Evolutionary conservation across 2,329 filamentous ascomycete genomes (phyloP).

Genomic region (Hortaea sp.): DNA sequence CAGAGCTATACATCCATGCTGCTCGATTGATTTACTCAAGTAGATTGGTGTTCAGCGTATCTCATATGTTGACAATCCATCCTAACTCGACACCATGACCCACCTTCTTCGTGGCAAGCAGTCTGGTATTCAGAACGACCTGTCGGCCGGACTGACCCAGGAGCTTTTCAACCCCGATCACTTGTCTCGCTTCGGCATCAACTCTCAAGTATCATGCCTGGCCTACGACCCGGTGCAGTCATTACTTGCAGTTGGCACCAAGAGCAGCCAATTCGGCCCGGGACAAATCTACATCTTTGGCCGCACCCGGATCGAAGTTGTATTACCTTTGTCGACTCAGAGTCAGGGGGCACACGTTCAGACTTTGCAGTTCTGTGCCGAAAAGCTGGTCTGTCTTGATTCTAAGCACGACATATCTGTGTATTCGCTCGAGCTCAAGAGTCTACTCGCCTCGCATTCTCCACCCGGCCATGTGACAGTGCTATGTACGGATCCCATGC

Average conservation of each 20-base stretch:
- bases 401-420: constrained; percentile 75
- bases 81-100: constrained; percentile 54
- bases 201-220: constrained; percentile 57
- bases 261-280: constrained; percentile 71
- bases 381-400: constrained; percentile 77
- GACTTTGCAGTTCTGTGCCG: constrained; percentile 71
- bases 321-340: constrained; percentile 59
- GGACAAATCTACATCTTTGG: constrained; percentile 88
- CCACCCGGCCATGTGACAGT: constrained; percentile 67
- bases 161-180: constrained; percentile 77
- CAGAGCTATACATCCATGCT: too few species aligned
- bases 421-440: constrained; percentile 67
- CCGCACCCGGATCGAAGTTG: constrained; percentile 66
- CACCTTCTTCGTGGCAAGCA: constrained; percentile 87
- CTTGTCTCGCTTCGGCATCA: constrained; percentile 67
- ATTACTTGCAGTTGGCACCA: constrained; percentile 82
- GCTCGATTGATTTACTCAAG: too few species aligned
- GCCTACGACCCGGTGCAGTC: constrained; percentile 93
- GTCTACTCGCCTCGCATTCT: constrained; percentile 57
- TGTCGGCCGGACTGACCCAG: constrained; percentile 69
- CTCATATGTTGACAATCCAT: not conserved
- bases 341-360: constrained; percentile 61
- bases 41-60: too few species aligned
- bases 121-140: constrained; percentile 81
- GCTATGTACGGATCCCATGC: constrained; percentile 72